Evolutionary conservation across 768 basidiomycete genomes (phyloP).

Genomic region (Nidularia sp.): DNA sequence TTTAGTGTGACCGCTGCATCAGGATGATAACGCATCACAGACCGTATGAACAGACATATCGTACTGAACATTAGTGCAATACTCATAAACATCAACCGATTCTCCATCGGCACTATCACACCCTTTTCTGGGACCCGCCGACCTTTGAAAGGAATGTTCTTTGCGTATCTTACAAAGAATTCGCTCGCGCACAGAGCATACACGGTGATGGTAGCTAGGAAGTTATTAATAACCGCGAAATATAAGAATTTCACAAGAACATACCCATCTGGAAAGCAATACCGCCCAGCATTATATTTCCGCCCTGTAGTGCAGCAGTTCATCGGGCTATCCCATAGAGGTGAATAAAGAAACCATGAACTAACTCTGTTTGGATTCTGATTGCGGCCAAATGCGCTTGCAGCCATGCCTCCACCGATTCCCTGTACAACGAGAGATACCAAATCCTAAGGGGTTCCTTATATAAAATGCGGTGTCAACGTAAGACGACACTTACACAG

Average conservation of each 20-base stretch:
- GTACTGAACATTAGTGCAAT: neutral
- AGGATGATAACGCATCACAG: neutral
- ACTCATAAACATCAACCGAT: neutral
- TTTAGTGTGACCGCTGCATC: neutral
- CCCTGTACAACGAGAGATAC: slow-evolving; percentile 53
- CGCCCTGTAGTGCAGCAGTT: slow-evolving; percentile 26
- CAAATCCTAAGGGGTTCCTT: slow-evolving; percentile 28
- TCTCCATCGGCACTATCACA: neutral
- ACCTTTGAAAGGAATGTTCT: slow-evolving; percentile 20
- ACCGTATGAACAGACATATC: neutral
- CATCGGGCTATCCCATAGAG: too few species aligned
- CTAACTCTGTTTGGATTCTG: slow-evolving; percentile 9
- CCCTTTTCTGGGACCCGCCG: neutral
- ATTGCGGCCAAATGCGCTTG: slow-evolving; percentile 15
- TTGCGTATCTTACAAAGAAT: slow-evolving; percentile 35
- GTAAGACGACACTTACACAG: slow-evolving; percentile 16
- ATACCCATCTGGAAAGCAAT: slow-evolving; percentile 43
- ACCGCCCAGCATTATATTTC: slow-evolving; percentile 47
- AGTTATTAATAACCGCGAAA: neutral
- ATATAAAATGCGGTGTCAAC: neutral
- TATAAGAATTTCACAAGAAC: neutral
- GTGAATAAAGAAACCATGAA: neutral
- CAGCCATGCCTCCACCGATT: slow-evolving; percentile 47
- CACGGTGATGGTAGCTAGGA: slow-evolving; percentile 34
- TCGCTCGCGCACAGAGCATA: slow-evolving; percentile 38